Evolutionary conservation across 2,329 filamentous ascomycete species (phyloP).

Genomic region (Xylariaceae sp.): DNA sequence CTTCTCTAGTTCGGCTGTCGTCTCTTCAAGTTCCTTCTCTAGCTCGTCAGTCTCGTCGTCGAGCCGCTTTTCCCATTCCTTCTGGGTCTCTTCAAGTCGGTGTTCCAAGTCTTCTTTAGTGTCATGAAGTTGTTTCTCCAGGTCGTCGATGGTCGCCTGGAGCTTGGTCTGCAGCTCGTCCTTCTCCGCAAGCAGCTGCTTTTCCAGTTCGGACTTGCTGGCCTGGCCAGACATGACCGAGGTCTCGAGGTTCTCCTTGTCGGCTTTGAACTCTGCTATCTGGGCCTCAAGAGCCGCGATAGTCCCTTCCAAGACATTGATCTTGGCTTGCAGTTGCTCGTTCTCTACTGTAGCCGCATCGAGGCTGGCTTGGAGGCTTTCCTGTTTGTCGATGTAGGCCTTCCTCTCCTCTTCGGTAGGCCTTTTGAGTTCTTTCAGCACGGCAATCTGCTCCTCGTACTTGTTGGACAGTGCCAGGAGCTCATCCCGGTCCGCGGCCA

Average conservation of each 20-base stretch:
- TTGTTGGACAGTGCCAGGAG: constrained; percentile 16
- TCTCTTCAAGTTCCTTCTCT: constrained; percentile 11
- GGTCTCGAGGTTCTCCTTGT: constrained; percentile 15
- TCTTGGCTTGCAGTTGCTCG: constrained; percentile 22
- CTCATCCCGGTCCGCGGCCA: constrained; percentile 22
- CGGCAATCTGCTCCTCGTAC: constrained; percentile 19
- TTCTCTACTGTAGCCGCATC: constrained; percentile 24
- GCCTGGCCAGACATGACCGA: constrained; percentile 14
- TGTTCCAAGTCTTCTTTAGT: constrained; percentile 15
- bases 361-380: constrained; percentile 26
- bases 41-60: no score
- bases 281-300: constrained; percentile 25
- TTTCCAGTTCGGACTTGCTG: constrained; percentile 15
- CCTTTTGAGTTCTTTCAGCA: constrained; percentile 15
- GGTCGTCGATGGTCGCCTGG: constrained; percentile 14
- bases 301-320: constrained; percentile 27
- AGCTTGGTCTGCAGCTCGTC: constrained; percentile 16
- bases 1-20: constrained; percentile 14
- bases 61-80: constrained; percentile 10
- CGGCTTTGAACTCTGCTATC: constrained; percentile 22
- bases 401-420: constrained; percentile 14
- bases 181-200: constrained; percentile 8
- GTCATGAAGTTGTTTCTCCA: constrained; percentile 14
- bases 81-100: constrained; percentile 15
- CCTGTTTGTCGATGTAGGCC: constrained; percentile 26